These are phyloP conservation scores for Vinca minor DNA, from an alignment of 257 asterid species.

Conservation along the genomic window DNA sequence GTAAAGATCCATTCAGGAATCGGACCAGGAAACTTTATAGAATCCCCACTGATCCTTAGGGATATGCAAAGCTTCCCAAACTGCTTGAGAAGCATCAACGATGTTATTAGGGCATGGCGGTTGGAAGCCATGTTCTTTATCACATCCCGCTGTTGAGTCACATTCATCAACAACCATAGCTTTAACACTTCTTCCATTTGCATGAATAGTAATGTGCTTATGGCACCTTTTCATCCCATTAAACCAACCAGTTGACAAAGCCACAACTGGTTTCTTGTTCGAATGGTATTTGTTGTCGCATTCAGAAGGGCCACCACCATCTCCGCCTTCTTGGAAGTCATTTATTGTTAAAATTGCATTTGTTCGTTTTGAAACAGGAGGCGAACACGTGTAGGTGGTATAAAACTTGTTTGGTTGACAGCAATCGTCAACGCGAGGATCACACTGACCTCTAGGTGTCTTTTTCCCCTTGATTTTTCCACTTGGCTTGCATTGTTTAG, in stretches of 20 bases:
- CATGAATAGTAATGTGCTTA: slow-evolving; percentile 14
- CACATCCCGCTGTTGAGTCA: slow-evolving; percentile 19
- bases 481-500: slow-evolving; percentile 15
- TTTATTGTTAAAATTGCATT: slow-evolving; percentile 19
- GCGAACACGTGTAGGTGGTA: slow-evolving; percentile 16
- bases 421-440: slow-evolving; percentile 1
- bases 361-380: slow-evolving; percentile 11
- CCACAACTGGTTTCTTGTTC: slow-evolving; percentile 16
- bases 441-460: slow-evolving; percentile 12
- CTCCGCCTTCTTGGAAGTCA: slow-evolving; percentile 18
- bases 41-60: slow-evolving; percentile 22
- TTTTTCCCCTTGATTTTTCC: slow-evolving; percentile 19
- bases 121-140: slow-evolving; percentile 12
- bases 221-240: slow-evolving; percentile 15
- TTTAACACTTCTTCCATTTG: slow-evolving; percentile 14
- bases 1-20: slow-evolving; percentile 8
- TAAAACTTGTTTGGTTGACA: slow-evolving; percentile 10
- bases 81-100: slow-evolving; percentile 32
- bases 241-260: slow-evolving; percentile 25
- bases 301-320: slow-evolving; percentile 24
- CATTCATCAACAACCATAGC: slow-evolving; percentile 33
- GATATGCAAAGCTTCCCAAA: slow-evolving; percentile 28
- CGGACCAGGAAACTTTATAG: slow-evolving; percentile 28
- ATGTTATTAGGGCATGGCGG: slow-evolving; percentile 29
- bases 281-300: slow-evolving; percentile 24